Evolutionary conservation across 139 green algal species (phyloP).

Genomic region (Astrephomene gubernaculifera): DNA sequence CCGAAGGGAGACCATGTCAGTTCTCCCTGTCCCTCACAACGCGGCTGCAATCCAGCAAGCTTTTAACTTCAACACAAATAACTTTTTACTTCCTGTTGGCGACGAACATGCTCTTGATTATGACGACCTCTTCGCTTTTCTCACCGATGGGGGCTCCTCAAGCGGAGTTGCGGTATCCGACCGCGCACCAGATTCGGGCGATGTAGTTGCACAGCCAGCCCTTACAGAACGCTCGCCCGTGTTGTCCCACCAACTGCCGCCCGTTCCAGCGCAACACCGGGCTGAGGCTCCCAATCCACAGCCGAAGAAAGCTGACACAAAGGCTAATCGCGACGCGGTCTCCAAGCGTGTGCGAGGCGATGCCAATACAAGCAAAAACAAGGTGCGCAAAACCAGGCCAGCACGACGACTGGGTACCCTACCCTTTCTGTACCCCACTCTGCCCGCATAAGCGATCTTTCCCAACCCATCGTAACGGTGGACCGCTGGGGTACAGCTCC

Average conservation of each 20-base stretch:
- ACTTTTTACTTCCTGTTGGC: not conserved
- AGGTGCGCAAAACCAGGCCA: not conserved
- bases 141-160: not conserved
- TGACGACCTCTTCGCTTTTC: constrained; percentile 10
- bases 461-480: not conserved
- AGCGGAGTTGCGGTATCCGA: not conserved
- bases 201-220: not conserved
- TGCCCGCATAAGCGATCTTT: not conserved
- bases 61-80: constrained; percentile 7
- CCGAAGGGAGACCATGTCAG: too few species aligned
- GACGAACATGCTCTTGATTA: constrained; percentile 8
- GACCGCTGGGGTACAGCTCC: not conserved
- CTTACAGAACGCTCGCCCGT: not conserved
- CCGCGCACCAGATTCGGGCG: not conserved
- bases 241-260: not conserved
- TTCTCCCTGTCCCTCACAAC: too few species aligned
- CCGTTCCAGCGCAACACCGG: not conserved
- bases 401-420: not conserved
- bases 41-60: not conserved
- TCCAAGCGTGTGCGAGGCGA: not conserved
- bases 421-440: not conserved
- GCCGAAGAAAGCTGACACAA: not conserved
- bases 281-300: not conserved
- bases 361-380: not conserved
- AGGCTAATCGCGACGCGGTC: not conserved